A percentile compares a stretch with the other conserved stretches of the same genome.
phyloP scores from a whole-genome alignment of 2,329 filamentous ascomycete species.

The Talaromyces amestolkiae region DNA sequence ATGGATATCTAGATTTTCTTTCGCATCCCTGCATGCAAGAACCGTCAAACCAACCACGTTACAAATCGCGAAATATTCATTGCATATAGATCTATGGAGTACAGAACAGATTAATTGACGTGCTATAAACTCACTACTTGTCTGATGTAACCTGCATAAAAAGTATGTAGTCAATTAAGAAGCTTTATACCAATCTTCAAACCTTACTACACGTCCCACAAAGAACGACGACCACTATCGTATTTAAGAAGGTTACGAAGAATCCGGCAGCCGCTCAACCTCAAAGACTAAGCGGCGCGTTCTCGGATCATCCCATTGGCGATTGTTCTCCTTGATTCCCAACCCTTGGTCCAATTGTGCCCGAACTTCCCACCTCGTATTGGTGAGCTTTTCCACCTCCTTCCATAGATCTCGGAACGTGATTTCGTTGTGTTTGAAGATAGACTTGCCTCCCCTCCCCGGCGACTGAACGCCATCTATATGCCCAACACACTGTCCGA shows the following conservation, averaged over 20 bases:
- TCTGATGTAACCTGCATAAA: not conserved
- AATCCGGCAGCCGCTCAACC: constrained; percentile 1
- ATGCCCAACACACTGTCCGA: constrained; percentile 25
- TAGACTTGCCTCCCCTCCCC: not conserved
- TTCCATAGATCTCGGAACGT: not conserved
- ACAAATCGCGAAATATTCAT: not conserved
- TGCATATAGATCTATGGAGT: not conserved
- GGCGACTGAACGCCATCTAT: not conserved
- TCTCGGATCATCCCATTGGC: constrained; percentile 6
- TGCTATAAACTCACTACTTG: not conserved
- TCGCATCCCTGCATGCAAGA: not conserved
- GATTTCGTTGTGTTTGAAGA: constrained; percentile 3
- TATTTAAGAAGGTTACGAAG: not conserved
- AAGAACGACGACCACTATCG: not conserved
- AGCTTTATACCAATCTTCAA: not conserved
- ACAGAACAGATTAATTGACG: not conserved
- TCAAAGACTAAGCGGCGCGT: not conserved
- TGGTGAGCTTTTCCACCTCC: not conserved
- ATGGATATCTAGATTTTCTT: not conserved
- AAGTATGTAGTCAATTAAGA: not conserved
- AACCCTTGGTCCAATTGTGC: not conserved
- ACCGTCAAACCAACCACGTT: not conserved
- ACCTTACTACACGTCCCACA: not conserved
- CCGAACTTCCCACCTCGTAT: not conserved
- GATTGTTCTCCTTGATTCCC: constrained; percentile 1